A percentile compares a stretch with the other conserved stretches of the same genome.
These are phyloP conservation scores for Alternaria longipes DNA, from an alignment of 2,329 filamentous ascomycete genomes.

Conservation along the genomic window DNA sequence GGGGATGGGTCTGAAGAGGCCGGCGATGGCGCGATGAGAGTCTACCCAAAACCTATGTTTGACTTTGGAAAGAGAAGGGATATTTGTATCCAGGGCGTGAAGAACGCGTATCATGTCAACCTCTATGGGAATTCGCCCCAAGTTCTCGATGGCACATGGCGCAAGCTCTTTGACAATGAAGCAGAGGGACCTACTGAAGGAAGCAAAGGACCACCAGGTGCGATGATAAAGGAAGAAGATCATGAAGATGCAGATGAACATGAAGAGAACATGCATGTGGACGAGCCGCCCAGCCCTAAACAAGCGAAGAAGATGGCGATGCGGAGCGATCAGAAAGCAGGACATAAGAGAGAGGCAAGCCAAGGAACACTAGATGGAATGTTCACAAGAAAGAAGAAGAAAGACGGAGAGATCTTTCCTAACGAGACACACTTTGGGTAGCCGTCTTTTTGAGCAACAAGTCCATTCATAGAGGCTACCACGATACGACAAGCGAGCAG, in stretches of 20 bases:
- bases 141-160: conserved; percentile 70
- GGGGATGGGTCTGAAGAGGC: conserved; percentile 51
- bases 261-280: conserved; percentile 20
- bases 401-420: conserved; percentile 27
- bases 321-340: conserved; percentile 67
- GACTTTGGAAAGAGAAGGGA: conserved; percentile 72
- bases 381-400: conserved; percentile 45
- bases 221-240: conserved; percentile 39
- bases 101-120: conserved; percentile 72
- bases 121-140: conserved; percentile 70
- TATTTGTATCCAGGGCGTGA: conserved; percentile 73
- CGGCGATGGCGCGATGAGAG: conserved; percentile 54
- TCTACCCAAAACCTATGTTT: conserved; percentile 80
- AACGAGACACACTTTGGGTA: conserved; percentile 26
- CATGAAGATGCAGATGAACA: conserved; percentile 29
- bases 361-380: conserved; percentile 54
- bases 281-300: conserved; percentile 21
- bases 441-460: neutral
- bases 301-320: conserved; percentile 54
- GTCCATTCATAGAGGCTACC: neutral
- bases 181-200: conserved; percentile 58
- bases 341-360: conserved; percentile 66
- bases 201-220: conserved; percentile 51
- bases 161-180: conserved; percentile 57
- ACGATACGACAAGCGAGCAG: neutral